Evolutionary conservation across 352 stramenopile species (phyloP).

Genomic region (Halophytophthora batemanensis): DNA sequence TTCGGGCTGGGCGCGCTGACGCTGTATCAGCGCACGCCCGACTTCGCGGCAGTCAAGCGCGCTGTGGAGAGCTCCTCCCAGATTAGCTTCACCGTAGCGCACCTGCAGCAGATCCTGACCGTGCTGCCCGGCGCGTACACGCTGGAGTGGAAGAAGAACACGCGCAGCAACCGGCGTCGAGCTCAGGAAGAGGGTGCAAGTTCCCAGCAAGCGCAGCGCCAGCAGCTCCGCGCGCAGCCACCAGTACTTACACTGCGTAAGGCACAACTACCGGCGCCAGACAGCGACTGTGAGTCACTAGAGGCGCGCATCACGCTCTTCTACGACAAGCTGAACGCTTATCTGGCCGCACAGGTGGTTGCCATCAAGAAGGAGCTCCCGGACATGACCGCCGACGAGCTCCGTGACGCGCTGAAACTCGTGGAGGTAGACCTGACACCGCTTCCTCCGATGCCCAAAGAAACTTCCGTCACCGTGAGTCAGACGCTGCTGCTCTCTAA

Average conservation of each 20-base stretch:
- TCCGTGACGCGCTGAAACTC: constrained; percentile 29
- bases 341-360: constrained; percentile 21
- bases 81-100: constrained; percentile 42
- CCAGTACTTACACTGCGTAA: constrained; percentile 55
- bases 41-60: constrained; percentile 58
- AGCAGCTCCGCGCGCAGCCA: constrained; percentile 22
- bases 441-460: constrained; percentile 25
- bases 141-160: constrained; percentile 44
- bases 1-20: constrained; percentile 65
- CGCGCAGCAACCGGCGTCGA: constrained; percentile 18
- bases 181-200: constrained; percentile 16
- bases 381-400: constrained; percentile 28
- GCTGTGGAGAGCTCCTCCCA: constrained; percentile 71
- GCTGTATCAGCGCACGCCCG: constrained; percentile 68
- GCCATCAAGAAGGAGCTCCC: constrained; percentile 27
- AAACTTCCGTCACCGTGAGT: constrained; percentile 11
- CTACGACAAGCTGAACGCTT: constrained; percentile 28
- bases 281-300: constrained; percentile 33
- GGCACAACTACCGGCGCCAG: constrained; percentile 28
- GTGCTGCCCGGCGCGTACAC: constrained; percentile 48
- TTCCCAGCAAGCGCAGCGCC: constrained; percentile 14
- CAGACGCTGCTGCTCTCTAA: constrained; percentile 12
- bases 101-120: constrained; percentile 59
- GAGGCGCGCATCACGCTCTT: constrained; percentile 50
- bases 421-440: constrained; percentile 35